Conservation (phyloP, 257 asterid species). For the Nicotiana attenuata region DNA sequence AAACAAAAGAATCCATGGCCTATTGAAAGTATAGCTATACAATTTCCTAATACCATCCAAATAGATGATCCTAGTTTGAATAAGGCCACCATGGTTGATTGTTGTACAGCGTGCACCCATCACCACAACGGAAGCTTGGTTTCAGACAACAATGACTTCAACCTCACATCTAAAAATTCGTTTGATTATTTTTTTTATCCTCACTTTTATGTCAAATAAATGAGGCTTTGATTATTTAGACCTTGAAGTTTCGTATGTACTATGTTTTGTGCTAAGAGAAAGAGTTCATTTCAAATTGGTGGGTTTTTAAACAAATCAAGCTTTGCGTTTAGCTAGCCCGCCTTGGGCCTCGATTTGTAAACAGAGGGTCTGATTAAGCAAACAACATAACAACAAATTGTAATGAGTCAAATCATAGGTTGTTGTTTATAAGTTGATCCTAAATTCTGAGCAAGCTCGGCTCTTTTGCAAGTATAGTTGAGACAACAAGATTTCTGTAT, state of each 20-base stretch:
- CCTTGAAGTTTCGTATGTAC: neutral
- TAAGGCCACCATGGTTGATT: neutral
- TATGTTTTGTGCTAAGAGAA: neutral
- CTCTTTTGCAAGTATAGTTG: neutral
- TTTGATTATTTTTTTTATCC: neutral
- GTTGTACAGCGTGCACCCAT: neutral
- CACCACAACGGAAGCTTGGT: neutral
- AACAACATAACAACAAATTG: neutral
- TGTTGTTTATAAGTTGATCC: neutral
- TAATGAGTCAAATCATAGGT: neutral
- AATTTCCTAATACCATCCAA: neutral
- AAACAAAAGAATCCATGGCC: too few relatives aligned
- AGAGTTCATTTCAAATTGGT: neutral
- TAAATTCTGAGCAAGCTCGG: neutral
- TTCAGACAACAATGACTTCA: constrained; percentile 6
- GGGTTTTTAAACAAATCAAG: neutral
- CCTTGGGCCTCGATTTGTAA: neutral
- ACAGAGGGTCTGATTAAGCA: neutral
- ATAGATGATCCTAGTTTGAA: neutral
- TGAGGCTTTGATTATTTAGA: neutral
- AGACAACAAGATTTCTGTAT: neutral
- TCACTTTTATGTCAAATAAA: neutral
- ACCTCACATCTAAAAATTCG: neutral
- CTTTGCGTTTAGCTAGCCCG: neutral
- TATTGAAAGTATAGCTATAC: too few relatives aligned